Conservation (phyloP, 2,329 filamentous ascomycete genomes). For the Spiromastix sp. region DNA sequence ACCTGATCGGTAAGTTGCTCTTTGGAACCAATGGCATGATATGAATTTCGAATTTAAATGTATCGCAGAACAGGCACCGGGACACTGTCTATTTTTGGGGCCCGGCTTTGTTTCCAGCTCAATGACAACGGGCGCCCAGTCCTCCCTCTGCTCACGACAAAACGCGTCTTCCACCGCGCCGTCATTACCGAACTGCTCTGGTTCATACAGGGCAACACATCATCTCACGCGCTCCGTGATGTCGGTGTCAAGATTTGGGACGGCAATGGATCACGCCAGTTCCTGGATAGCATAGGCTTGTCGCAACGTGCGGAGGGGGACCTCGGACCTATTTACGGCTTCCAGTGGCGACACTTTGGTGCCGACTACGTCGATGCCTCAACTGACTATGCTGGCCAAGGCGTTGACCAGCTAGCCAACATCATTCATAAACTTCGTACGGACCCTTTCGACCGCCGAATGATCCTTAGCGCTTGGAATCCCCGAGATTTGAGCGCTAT, state of each 20-base stretch:
- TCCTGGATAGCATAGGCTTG: slow-evolving; percentile 76
- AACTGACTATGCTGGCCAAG: slow-evolving; percentile 75
- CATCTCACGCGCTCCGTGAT: slow-evolving; percentile 62
- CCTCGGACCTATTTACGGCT: slow-evolving; percentile 90
- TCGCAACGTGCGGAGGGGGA: slow-evolving; percentile 76
- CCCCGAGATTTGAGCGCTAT: slow-evolving; percentile 74
- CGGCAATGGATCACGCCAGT: slow-evolving; percentile 84
- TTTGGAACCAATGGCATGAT: too few species aligned
- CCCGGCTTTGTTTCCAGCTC: slow-evolving; percentile 77
- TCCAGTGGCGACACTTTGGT: slow-evolving; percentile 98
- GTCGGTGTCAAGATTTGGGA: slow-evolving; percentile 96
- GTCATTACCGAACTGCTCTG: slow-evolving; percentile 89
- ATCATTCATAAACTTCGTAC: slow-evolving; percentile 77
- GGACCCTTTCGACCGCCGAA: slow-evolving; percentile 78
- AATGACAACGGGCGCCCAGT: slow-evolving; percentile 47
- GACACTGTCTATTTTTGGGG: slow-evolving; percentile 81
- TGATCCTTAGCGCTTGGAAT: slow-evolving; percentile 93
- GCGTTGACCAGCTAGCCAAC: slow-evolving; percentile 85
- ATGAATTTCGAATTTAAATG: too few species aligned
- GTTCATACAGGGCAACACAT: slow-evolving; percentile 83
- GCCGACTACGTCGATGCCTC: slow-evolving; percentile 73
- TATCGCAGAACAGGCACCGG: slow-evolving; percentile 93
- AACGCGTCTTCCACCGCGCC: slow-evolving; percentile 86
- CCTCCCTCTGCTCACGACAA: slow-evolving; percentile 90
- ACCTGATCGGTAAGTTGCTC: too few species aligned